These are phyloP conservation scores for Kwoniella dendrophila DNA, from an alignment of 768 basidiomycete genomes.

Conservation along the genomic window DNA sequence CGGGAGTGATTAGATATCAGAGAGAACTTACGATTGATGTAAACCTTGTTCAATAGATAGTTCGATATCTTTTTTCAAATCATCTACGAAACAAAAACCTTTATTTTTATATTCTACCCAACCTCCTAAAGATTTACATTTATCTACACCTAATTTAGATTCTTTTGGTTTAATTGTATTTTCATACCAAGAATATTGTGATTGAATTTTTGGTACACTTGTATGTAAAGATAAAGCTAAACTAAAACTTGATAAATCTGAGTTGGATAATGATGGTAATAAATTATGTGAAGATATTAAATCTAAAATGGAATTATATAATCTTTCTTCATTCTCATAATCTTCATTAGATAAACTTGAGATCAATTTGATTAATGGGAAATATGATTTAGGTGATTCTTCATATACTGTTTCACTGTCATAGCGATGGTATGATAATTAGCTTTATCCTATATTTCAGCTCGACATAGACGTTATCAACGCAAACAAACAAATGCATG, in stretches of 20 bases:
- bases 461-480: not conserved
- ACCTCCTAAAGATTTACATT: conserved; percentile 37
- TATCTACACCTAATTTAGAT: conserved; percentile 26
- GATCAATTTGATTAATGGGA: conserved; percentile 71
- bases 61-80: conserved; percentile 49
- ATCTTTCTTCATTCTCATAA: conserved; percentile 54
- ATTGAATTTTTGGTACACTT: conserved; percentile 77
- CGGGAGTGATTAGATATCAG: not conserved
- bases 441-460: not conserved
- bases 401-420: conserved; percentile 68
- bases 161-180: conserved; percentile 27
- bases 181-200: conserved; percentile 75
- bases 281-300: conserved; percentile 32
- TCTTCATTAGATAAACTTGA: conserved; percentile 56
- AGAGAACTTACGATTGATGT: conserved; percentile 25
- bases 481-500: too few relatives aligned
- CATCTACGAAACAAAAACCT: conserved; percentile 46
- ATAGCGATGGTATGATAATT: not conserved
- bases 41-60: conserved; percentile 41
- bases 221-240: conserved; percentile 77
- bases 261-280: conserved; percentile 62
- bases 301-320: conserved; percentile 44
- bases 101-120: conserved; percentile 55
- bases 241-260: conserved; percentile 65
- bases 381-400: conserved; percentile 73